These are phyloP conservation scores for Hypoxylon sp. DNA, from an alignment of 2,329 filamentous ascomycete genomes.

Conservation along the genomic window DNA sequence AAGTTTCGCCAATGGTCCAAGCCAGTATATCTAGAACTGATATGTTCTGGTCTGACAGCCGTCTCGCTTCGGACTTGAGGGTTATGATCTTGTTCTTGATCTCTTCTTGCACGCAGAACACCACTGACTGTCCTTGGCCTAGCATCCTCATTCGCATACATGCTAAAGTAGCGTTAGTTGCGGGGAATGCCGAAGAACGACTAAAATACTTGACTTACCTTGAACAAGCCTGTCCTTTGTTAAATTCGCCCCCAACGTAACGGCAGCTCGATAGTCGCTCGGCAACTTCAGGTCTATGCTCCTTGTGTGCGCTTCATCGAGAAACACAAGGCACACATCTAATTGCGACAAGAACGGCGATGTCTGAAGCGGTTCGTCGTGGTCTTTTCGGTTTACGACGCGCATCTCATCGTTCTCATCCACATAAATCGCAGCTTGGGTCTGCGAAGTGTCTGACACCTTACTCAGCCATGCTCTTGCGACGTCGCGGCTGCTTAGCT, in stretches of 20 bases:
- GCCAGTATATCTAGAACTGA: constrained; percentile 62
- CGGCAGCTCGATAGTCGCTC: constrained; percentile 64
- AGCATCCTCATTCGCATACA: constrained; percentile 77
- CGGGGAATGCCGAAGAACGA: constrained; percentile 3
- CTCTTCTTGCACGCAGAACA: constrained; percentile 67
- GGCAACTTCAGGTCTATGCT: constrained; percentile 74
- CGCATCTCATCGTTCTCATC: constrained; percentile 61
- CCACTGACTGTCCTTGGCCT: constrained; percentile 69
- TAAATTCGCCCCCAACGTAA: constrained; percentile 70
- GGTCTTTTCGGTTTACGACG: constrained; percentile 59
- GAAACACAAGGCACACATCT: constrained; percentile 68
- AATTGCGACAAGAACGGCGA: constrained; percentile 67
- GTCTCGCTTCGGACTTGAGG: background rate
- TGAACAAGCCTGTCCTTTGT: constrained; percentile 76
- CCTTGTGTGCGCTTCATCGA: constrained; percentile 75
- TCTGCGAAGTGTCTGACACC: constrained; percentile 20
- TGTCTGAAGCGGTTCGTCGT: constrained; percentile 57
- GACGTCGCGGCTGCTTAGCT: constrained; percentile 65
- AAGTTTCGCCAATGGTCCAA: constrained; percentile 68
- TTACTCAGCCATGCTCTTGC: constrained; percentile 61
- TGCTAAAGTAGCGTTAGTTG: constrained; percentile 51
- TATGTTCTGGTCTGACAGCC: constrained; percentile 43
- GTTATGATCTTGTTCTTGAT: constrained; percentile 62
- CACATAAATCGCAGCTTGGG: constrained; percentile 64
- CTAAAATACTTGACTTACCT: constrained; percentile 53